Base-by-base conservation (phyloP, 75 land plant species). In the Larix kaempferi region DNA sequence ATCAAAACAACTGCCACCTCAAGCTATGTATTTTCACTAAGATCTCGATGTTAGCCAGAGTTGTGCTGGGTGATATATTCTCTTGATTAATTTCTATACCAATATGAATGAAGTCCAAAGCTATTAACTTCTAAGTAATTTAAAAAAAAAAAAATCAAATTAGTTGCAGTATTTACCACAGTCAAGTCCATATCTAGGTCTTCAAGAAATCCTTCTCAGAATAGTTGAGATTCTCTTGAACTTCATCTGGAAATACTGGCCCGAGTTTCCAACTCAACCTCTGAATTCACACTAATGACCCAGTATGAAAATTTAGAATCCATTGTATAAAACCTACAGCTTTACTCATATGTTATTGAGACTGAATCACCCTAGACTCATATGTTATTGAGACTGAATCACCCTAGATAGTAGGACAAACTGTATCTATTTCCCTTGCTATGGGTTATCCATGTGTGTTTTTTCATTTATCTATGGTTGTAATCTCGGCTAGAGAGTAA, bases 201-300 rank as follows among this genome's bases (percentile, higher is more conserved):
- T 91, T 90, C 64, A 91, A 91, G 79, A 86, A 91, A 56, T 85
- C 87, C 81, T 86, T 85, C 78, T 95, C 94, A 16, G 87, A 79
- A 66, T 82, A 78, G 74, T 77, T 88, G 41, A 95, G 88, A 75
- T 86, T 91, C 64, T 87, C 86, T 76, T 80, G 84, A 69, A 95
- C 88, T 74, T 93, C 98, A 44, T 84, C 79, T 23, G 98, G 98
- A 61, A 95, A 87, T 57, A 90, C 89, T 56, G 88, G 87, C 44
- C 96, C 96, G 29, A 91, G 82, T 54, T 90, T 89, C 41, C 5
- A 61, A 8, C 8, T n/a, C 23, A n/a, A 61, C 6, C 8, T 6
- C 8, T 5, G 8, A 44, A 8, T 44, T 44, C 49, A 44, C 8
- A 44, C 8, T 6, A 44, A 41, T 6, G 44, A 41, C 44, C 44